A percentile compares a stretch with the other conserved stretches of the same genome.
These are phyloP conservation scores for Penicillium lagena DNA, from an alignment of 495 filamentous ascomycete species.

Conservation along the genomic window DNA sequence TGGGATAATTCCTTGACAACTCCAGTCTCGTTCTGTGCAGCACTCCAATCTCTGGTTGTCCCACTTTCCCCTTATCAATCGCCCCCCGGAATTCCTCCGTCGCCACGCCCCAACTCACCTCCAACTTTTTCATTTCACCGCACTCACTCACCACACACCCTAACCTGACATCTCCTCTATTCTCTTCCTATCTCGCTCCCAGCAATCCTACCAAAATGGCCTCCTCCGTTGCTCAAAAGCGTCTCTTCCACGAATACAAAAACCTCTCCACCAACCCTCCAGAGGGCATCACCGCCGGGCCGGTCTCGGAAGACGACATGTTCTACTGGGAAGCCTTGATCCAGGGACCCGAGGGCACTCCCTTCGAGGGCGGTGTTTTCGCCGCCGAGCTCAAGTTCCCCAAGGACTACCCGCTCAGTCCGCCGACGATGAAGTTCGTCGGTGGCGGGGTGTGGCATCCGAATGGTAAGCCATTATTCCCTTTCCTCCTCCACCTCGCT, in stretches of 20 bases:
- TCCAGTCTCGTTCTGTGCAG: background rate
- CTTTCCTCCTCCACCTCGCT: background rate
- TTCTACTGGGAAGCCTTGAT: conserved; percentile 96
- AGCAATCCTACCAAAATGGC: conserved; percentile 12
- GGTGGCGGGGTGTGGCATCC: conserved; percentile 89
- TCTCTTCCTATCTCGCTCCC: background rate
- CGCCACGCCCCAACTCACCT: background rate
- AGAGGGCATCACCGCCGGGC: conserved; percentile 92
- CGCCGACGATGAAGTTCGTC: conserved; percentile 90
- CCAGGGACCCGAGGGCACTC: conserved; percentile 89
- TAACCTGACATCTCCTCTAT: background rate
- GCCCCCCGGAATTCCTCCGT: conserved; percentile 8
- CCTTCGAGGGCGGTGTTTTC: conserved; percentile 93
- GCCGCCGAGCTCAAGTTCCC: conserved; percentile 92
- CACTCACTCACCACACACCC: conserved; percentile 1
- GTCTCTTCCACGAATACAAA: conserved; percentile 96
- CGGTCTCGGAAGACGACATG: conserved; percentile 89
- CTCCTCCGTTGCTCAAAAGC: conserved; percentile 67
- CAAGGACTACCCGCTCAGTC: conserved; percentile 88
- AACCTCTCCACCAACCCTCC: conserved; percentile 76
- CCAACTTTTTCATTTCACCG: conserved; percentile 1
- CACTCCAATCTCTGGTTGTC: background rate
- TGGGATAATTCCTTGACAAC: background rate
- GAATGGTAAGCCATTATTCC: conserved; percentile 57
- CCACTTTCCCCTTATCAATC: background rate